A percentile compares a stretch with the other conserved stretches of the same genome.
Evolutionary conservation across 106 monocot species (phyloP).

Genomic region (Platanthera guangdongensis): DNA sequence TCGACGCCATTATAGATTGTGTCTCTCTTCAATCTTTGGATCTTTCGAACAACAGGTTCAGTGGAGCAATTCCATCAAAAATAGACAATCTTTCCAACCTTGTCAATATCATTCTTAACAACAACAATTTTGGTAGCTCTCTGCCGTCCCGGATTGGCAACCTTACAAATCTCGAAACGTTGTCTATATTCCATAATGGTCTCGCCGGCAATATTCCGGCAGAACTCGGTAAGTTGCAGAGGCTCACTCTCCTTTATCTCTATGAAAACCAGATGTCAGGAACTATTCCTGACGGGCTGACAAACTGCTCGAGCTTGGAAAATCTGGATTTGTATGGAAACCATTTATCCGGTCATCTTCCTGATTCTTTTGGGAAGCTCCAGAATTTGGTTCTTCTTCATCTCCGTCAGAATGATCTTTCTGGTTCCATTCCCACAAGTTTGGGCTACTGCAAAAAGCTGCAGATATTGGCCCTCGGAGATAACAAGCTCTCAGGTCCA

Average conservation of each 20-base stretch:
- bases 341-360: slow-evolving; percentile 63
- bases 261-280: slow-evolving; percentile 91
- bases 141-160: slow-evolving; percentile 65
- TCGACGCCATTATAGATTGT: slow-evolving; percentile 44
- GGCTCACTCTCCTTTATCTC: slow-evolving; percentile 41
- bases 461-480: slow-evolving; percentile 59
- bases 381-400: slow-evolving; percentile 64
- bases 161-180: slow-evolving; percentile 52
- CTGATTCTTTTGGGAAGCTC: slow-evolving; percentile 52
- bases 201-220: slow-evolving; percentile 51
- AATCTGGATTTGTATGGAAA: slow-evolving; percentile 89
- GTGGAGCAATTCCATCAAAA: slow-evolving; percentile 40
- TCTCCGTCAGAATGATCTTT: slow-evolving; percentile 76
- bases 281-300: slow-evolving; percentile 54
- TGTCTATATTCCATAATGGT: slow-evolving; percentile 69
- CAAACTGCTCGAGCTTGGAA: slow-evolving; percentile 56
- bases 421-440: slow-evolving; percentile 66
- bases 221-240: slow-evolving; percentile 62
- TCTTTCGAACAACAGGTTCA: slow-evolving; percentile 67
- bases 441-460: slow-evolving; percentile 64
- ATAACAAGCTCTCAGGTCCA: slow-evolving; percentile 59
- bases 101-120: slow-evolving; percentile 56
- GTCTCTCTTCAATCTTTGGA: slow-evolving; percentile 53
- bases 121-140: slow-evolving; percentile 57
- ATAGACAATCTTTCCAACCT: slow-evolving; percentile 42